Evolutionary conservation across 768 basidiomycete genomes (phyloP).

Genomic region (Trichaptum fuscoviolaceum): DNA sequence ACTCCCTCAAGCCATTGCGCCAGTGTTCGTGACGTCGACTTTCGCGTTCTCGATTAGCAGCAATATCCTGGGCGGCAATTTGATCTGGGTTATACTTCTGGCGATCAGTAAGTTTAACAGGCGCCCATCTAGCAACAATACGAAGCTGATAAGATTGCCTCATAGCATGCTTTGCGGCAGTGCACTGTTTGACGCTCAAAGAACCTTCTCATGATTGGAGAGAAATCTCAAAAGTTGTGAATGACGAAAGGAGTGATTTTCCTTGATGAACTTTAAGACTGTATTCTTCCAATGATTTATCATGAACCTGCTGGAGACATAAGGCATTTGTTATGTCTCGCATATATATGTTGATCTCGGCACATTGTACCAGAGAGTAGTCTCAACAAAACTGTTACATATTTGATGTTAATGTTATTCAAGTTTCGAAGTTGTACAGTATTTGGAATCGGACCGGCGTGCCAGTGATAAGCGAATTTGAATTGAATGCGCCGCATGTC

Average conservation of each 20-base stretch:
- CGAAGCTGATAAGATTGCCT: not conserved
- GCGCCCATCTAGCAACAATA: not conserved
- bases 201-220: conserved; percentile 13
- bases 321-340: too few relatives aligned
- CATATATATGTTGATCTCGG: too few relatives aligned
- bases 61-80: conserved; percentile 13
- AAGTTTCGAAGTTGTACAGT: not conserved
- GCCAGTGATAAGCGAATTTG: too few relatives aligned
- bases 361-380: too few relatives aligned
- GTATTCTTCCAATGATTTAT: not conserved
- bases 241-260: not conserved
- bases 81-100: conserved; percentile 15
- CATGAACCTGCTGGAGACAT: not conserved
- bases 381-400: too few relatives aligned
- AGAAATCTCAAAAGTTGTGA: not conserved
- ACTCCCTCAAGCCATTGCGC: conserved; percentile 15
- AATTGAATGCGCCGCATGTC: not conserved
- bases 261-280: not conserved
- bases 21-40: conserved; percentile 14
- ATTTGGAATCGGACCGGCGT: not conserved
- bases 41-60: conserved; percentile 16
- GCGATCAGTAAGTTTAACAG: conserved; percentile 7
- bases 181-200: conserved; percentile 11
- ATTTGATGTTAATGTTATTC: too few relatives aligned
- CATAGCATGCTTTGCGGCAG: conserved; percentile 9